Conservation (phyloP, 1,139 yeast genomes). For the Yamadazyma blattariae region DNA sequence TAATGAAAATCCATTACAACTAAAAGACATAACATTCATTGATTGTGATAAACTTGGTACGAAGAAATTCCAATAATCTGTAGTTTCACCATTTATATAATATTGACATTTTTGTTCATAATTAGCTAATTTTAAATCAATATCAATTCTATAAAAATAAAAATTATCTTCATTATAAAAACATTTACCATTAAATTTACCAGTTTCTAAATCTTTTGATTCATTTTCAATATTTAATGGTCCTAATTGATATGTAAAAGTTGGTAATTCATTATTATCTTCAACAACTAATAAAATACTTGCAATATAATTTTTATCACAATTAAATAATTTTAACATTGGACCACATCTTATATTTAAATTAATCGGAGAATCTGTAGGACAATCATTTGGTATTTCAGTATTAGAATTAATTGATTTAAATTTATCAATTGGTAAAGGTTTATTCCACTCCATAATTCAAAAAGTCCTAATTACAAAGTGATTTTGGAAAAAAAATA, state of each 20-base stretch:
- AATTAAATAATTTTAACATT: slow-evolving; percentile 61
- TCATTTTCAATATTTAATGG: slow-evolving; percentile 21
- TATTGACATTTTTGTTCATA: slow-evolving; percentile 64
- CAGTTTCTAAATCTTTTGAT: slow-evolving; percentile 19
- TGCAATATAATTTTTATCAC: slow-evolving; percentile 63
- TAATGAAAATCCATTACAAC: slow-evolving; percentile 92
- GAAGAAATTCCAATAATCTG: slow-evolving; percentile 47
- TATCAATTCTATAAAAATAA: slow-evolving; percentile 61
- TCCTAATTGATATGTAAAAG: slow-evolving; percentile 38
- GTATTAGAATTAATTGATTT: slow-evolving; percentile 3
- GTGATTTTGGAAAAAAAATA: too few species aligned
- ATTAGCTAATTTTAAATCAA: slow-evolving; percentile 44
- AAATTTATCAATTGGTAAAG: slow-evolving; percentile 5
- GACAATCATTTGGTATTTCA: slow-evolving; percentile 14
- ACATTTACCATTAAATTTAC: slow-evolving; percentile 43
- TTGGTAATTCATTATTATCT: slow-evolving; percentile 34
- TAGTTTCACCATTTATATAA: slow-evolving; percentile 43
- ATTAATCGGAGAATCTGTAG: slow-evolving; percentile 24
- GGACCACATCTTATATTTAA: slow-evolving; percentile 76
- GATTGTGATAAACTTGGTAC: slow-evolving; percentile 58
- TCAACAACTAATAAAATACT: slow-evolving; percentile 60
- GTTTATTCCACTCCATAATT: slow-evolving; percentile 2
- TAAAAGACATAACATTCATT: slow-evolving; percentile 77
- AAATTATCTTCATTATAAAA: slow-evolving; percentile 47
- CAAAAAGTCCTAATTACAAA: too few species aligned